Conservation (phyloP, 2,329 filamentous ascomycete species). For the Fusarium secorum region DNA sequence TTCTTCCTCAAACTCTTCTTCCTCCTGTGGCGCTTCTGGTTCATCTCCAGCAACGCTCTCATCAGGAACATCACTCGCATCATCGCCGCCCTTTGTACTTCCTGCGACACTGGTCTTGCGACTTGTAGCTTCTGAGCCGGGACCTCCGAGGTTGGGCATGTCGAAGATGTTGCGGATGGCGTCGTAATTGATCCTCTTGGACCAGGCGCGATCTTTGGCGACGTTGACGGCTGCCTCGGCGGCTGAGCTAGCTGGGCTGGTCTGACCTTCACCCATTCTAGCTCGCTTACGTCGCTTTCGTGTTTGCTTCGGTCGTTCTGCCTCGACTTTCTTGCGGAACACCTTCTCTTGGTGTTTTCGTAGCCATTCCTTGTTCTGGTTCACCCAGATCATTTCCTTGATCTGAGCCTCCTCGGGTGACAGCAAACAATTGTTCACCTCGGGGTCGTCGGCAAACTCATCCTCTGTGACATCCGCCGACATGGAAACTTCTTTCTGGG, state of each 20-base stretch:
- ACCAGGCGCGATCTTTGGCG: conserved; percentile 72
- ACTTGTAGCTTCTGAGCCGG: conserved; percentile 61
- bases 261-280: conserved; percentile 70
- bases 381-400: conserved; percentile 94
- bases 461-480: conserved; percentile 74
- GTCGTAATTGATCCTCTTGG: conserved; percentile 79
- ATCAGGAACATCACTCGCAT: conserved; percentile 46
- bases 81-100: conserved; percentile 48
- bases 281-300: conserved; percentile 63
- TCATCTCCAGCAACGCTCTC: conserved; percentile 50
- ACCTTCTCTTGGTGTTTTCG: conserved; percentile 85
- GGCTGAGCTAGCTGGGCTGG: conserved; percentile 70
- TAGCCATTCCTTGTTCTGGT: conserved; percentile 93
- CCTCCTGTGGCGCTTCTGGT: conserved; percentile 44
- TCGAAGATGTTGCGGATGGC: conserved; percentile 67
- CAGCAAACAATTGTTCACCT: conserved; percentile 83
- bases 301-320: conserved; percentile 63
- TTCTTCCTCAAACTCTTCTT: conserved; percentile 49
- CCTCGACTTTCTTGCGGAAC: conserved; percentile 73
- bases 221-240: conserved; percentile 74
- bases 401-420: conserved; percentile 75
- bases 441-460: conserved; percentile 89
- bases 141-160: conserved; percentile 52
- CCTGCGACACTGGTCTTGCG: conserved; percentile 52
- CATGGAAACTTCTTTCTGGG: conserved; percentile 61